Evolutionary conservation across 371 early-diverging fungal genomes (phyloP), one percentile per base, ranked within the genome.

Genomic region (Lichtheimia hyalospora): DNA sequence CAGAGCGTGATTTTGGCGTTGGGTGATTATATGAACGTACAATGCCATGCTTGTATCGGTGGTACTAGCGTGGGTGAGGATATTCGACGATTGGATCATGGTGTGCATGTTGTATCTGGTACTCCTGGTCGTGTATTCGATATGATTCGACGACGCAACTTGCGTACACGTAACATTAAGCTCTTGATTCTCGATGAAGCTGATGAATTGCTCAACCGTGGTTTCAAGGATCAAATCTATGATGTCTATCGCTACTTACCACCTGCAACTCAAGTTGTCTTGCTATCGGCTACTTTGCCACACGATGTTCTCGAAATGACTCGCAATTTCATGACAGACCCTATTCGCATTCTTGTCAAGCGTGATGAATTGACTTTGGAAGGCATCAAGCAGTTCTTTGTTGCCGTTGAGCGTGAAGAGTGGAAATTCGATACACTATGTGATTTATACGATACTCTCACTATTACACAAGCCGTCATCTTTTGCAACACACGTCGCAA

Each of bases 281-380:
- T 99, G 49, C 88, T 99, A 58, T 92, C 92, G 21, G 99, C 99
- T 59, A 99, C 99, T 10, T 84, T 99, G 70, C 98, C 98, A 43
- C 84, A 87, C 67, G 98, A 98, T 63, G 99, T 98, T 16, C 84
- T 99, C n/a, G 95, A 96, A 63, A 89, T 99, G 75, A 97, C 98
- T 27, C 88, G 83, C 62, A 94, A 97, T 67, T 99, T 99, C 70
- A 98, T 99, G 93, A 88, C 89, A 43, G 94, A 98, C 66, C 99
- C 99, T 25, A 90, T 99, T 64, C 90, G 97, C 57, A 98, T 99
- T 63, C 89, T 99, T 60, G 97, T 99, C 60, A 99, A 99, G 90
- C 96, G 98, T 81, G 99, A 99, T 82, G 99, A 99, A 78, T 86
- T 99, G 80, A 99, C 99, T n/a, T 82, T 99, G 43, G 99, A 99